Conservation (phyloP, 2,329 filamentous ascomycete species). For the Penicillium freii region DNA sequence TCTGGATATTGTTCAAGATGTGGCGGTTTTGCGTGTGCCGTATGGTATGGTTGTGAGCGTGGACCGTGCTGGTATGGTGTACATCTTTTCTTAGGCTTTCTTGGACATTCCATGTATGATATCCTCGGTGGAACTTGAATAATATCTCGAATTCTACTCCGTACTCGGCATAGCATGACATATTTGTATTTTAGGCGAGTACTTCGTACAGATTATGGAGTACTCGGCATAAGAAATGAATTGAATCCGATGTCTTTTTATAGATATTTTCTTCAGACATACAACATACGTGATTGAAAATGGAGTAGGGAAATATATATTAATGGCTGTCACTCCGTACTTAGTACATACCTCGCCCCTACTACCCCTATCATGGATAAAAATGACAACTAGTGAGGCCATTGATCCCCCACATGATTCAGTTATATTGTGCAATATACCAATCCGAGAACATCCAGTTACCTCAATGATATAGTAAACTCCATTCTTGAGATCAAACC, state of each 20-base stretch:
- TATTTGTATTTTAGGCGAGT: neutral
- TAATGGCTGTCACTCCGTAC: neutral
- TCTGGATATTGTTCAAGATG: conserved; percentile 81
- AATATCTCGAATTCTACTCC: neutral
- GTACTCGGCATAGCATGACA: neutral
- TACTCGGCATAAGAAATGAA: neutral
- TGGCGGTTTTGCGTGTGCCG: conserved; percentile 81
- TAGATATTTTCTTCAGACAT: neutral
- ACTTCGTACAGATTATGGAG: neutral
- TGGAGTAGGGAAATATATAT: neutral
- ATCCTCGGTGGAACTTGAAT: neutral
- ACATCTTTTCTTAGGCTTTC: conserved; percentile 62
- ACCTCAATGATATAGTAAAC: neutral
- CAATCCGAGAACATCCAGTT: neutral
- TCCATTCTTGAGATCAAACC: neutral
- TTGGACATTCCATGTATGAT: neutral
- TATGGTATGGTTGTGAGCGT: conserved; percentile 92
- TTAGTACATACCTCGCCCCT: neutral
- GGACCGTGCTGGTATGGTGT: conserved; percentile 84
- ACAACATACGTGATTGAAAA: neutral
- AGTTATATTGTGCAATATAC: neutral
- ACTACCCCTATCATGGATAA: neutral
- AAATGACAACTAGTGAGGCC: neutral
- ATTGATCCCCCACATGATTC: neutral
- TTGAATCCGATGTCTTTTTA: neutral